Conservation (phyloP, 208 protist species). For the Leishmania major region DNA sequence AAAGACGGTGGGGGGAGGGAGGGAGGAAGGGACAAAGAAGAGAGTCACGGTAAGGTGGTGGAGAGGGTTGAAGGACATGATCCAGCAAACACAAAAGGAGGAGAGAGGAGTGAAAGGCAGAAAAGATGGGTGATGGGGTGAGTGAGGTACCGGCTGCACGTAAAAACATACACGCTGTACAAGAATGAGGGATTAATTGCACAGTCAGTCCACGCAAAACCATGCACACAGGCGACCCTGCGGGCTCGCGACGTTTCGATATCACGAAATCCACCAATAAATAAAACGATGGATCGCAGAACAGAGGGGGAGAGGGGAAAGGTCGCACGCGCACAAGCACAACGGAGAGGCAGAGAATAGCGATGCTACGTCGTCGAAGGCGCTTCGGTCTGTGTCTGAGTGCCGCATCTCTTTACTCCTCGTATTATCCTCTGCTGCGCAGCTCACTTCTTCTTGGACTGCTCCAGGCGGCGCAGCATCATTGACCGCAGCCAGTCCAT, state of each 20-base stretch:
- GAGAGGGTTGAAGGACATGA: background rate
- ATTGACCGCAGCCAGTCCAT: constrained; percentile 71
- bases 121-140: background rate
- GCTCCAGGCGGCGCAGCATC: constrained; percentile 44
- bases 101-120: background rate
- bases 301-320: background rate
- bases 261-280: background rate
- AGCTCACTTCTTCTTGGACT: constrained; percentile 38
- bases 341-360: background rate
- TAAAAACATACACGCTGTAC: background rate
- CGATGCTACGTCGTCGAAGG: background rate
- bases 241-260: background rate
- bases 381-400: background rate
- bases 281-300: background rate
- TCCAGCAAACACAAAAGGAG: background rate
- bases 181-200: background rate
- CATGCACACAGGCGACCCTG: background rate
- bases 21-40: background rate
- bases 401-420: background rate
- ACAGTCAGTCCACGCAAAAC: background rate
- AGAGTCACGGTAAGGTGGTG: background rate
- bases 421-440: background rate
- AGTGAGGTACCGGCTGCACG: too few relatives aligned
- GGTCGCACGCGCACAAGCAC: background rate
- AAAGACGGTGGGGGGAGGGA: background rate